Evolutionary conservation across 2,329 filamentous ascomycete genomes (phyloP).

Genomic region (Kalmusia sp.): DNA sequence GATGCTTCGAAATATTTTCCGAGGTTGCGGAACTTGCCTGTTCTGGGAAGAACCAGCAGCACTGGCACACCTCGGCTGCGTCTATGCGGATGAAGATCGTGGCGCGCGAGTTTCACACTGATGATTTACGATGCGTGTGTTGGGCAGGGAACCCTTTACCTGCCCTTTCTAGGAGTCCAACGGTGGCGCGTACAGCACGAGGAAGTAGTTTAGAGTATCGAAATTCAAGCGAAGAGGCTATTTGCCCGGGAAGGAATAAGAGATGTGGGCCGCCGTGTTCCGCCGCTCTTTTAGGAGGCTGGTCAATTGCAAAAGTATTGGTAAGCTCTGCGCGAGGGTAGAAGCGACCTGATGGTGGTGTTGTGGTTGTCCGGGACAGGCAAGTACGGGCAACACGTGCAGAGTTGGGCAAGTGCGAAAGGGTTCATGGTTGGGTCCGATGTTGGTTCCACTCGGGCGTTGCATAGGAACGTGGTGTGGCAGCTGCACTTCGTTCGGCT

Average conservation of each 20-base stretch:
- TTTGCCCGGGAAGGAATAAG: neutral
- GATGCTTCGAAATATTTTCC: neutral
- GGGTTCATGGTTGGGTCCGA: neutral
- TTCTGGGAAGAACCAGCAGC: neutral
- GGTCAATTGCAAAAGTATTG: neutral
- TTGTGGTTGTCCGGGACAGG: neutral
- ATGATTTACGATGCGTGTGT: neutral
- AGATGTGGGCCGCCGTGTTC: neutral
- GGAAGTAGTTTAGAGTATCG: neutral
- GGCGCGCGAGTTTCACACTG: constrained; percentile 3
- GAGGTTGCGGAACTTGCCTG: neutral
- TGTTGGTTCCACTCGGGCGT: neutral
- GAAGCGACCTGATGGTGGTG: neutral
- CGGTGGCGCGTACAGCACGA: neutral
- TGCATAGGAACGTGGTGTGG: neutral
- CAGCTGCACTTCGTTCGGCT: neutral
- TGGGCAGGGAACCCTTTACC: neutral
- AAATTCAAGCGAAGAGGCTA: neutral
- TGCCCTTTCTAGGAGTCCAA: constrained; percentile 3
- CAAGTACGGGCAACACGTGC: neutral
- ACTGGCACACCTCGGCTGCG: neutral
- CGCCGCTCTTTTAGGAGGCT: neutral
- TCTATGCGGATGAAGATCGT: constrained; percentile 1
- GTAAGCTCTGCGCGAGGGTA: neutral
- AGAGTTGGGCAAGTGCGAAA: neutral